Evolutionary conservation across 179 eudicot species (phyloP).

Genomic region (Actinidia arguta): DNA sequence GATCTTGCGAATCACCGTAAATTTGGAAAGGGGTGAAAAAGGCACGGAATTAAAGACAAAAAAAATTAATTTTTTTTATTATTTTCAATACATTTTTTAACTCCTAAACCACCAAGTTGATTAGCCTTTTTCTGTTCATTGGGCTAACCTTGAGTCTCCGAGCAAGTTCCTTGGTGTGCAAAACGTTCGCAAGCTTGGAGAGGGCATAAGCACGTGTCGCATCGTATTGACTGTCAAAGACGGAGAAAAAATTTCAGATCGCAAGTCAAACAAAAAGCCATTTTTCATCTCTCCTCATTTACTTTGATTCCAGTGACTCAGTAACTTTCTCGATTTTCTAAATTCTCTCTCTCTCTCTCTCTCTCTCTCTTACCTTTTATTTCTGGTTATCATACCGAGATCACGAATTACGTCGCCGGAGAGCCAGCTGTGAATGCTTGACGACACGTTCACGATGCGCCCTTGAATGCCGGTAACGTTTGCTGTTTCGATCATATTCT

Average conservation of each 20-base stretch:
- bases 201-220: slow-evolving; percentile 93
- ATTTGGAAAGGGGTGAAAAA: no score
- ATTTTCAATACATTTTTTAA: no score
- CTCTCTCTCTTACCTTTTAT: slow-evolving; percentile 45
- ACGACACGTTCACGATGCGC: slow-evolving; percentile 88
- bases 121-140: no score
- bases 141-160: slow-evolving; percentile 54
- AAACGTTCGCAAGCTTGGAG: slow-evolving; percentile 92
- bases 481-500: slow-evolving; percentile 77
- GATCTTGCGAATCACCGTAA: no score
- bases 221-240: slow-evolving; percentile 56
- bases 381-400: slow-evolving; percentile 58
- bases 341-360: not conserved
- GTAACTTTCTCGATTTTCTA: not conserved
- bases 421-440: slow-evolving; percentile 82
- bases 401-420: slow-evolving; percentile 66
- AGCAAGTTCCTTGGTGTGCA: slow-evolving; percentile 89
- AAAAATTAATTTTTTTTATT: no score
- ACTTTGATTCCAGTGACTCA: not conserved
- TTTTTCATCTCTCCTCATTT: not conserved
- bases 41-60: no score
- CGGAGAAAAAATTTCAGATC: slow-evolving; percentile 20
- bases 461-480: slow-evolving; percentile 65
- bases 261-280: slow-evolving; percentile 26
- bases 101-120: no score